phyloP scores from a whole-genome alignment of 108 stramenopile species.

The Nitzschia putrida region DNA sequence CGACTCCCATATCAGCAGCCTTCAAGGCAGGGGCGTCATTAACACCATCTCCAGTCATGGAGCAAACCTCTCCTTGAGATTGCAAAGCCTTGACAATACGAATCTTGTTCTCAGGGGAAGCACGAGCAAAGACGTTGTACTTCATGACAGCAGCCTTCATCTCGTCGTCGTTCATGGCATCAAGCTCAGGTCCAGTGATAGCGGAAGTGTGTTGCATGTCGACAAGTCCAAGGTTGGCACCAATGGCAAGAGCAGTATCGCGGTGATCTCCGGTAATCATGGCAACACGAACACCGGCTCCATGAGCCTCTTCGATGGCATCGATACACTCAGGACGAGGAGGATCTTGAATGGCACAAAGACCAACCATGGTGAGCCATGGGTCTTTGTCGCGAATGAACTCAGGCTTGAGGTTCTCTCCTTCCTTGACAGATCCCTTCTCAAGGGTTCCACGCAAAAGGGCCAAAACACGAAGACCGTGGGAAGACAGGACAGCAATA shows the following conservation, averaged over 20 bases:
- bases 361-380: slow-evolving; percentile 85
- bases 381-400: slow-evolving; percentile 62
- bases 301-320: slow-evolving; percentile 84
- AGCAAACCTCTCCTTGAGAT: slow-evolving; percentile 77
- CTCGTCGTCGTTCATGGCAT: slow-evolving; percentile 71
- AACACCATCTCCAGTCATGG: slow-evolving; percentile 98
- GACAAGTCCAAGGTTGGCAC: slow-evolving; percentile 60
- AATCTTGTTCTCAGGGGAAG: slow-evolving; percentile 81
- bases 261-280: slow-evolving; percentile 99
- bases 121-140: slow-evolving; percentile 89
- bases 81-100: slow-evolving; percentile 90
- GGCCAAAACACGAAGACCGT: slow-evolving; percentile 95
- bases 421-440: slow-evolving; percentile 56
- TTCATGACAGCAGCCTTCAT: slow-evolving; percentile 55
- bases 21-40: slow-evolving; percentile 98
- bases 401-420: slow-evolving; percentile 70
- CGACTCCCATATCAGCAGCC: slow-evolving; percentile 97
- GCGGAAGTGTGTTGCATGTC: slow-evolving; percentile 59
- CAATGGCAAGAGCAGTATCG: slow-evolving; percentile 75
- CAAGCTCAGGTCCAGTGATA: slow-evolving; percentile 79
- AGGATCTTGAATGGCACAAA: slow-evolving; percentile 94
- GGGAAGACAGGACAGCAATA: slow-evolving; percentile 79
- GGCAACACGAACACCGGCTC: slow-evolving; percentile 88
- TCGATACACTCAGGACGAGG: slow-evolving; percentile 86
- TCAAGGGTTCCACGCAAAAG: slow-evolving; percentile 70